Evolutionary conservation across 371 early-diverging fungal species (phyloP), one percentile per base, ranked within the genome.

Genomic region (Haplosporangium sp.): DNA sequence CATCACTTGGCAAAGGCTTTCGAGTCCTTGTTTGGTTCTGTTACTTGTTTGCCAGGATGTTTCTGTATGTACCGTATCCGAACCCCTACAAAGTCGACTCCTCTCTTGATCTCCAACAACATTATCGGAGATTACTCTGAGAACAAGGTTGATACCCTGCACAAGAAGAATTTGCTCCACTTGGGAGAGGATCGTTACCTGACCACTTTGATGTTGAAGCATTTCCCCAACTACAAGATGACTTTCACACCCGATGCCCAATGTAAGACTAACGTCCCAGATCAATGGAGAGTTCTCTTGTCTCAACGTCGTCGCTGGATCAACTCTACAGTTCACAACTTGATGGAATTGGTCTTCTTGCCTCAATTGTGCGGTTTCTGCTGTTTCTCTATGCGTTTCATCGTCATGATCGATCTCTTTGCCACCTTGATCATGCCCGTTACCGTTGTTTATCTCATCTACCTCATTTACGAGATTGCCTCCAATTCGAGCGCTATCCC

Each of bases 251-350:
- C 98, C 1, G 93, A 95, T 67, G 99, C 99, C 7, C 91, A 94
- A 76, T 99, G 99, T 83, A 90, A 90, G 82, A 99, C 99, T n/a
- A 92, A 93, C 53, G 99, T 96, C 15, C 99, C 99, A 5, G 98
- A 98, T 72, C 89, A 91, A 69, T 99, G 98, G 92, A 85, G 88
- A 45, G 91, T 99, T 40, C 86, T 99, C 66, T 86, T 99, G 45
- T 99, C 98, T 4, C 99, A 99, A 85, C 92, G 99, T 70, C 92
- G 99, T 71, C 90, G 99, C 74, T 99, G 99, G 99, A 99, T 99
- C 72, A 99, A 99, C 86, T 97, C 97, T 11, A 99, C 99, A 0
- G 91, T 98, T 13, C 97, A 94, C 87, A 99, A 97, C 84, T 84
- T 96, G 79, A 92, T 97, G 88, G 99, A 98, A 83, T 86, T 99